Percentiles rank a stretch among this genome's conserved stretches.
phyloP scores from a whole-genome alignment of 805 yeast species.

The Isabelozyma rhagii region DNA sequence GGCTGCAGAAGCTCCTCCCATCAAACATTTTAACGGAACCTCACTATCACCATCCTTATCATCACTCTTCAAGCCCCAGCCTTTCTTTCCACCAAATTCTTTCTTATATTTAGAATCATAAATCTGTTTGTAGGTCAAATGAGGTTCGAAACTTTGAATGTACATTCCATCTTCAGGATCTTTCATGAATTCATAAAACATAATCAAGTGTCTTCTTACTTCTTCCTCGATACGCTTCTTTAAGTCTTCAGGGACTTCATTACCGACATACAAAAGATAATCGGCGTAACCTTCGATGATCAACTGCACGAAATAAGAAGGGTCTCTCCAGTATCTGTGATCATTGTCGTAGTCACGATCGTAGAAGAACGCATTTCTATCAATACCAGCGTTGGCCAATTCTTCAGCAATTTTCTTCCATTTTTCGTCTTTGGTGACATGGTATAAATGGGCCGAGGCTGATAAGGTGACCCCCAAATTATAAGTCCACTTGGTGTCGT shows the following conservation, averaged over 20 bases:
- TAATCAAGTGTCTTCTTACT: slow-evolving; percentile 51
- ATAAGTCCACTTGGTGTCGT: slow-evolving; percentile 61
- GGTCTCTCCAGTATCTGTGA: slow-evolving; percentile 62
- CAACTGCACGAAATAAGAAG: slow-evolving; percentile 60
- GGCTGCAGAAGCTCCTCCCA: slow-evolving; percentile 67
- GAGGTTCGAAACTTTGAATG: slow-evolving; percentile 57
- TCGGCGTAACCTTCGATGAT: slow-evolving; percentile 68
- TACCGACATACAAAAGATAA: slow-evolving; percentile 50
- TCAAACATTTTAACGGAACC: slow-evolving; percentile 49
- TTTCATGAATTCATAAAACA: slow-evolving; percentile 53
- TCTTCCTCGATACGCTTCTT: slow-evolving; percentile 38
- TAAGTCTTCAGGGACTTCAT: slow-evolving; percentile 34
- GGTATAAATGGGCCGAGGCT: slow-evolving; percentile 49
- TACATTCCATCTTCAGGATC: slow-evolving; percentile 61
- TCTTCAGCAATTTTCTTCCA: slow-evolving; percentile 47
- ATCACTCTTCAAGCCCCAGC: slow-evolving; percentile 46
- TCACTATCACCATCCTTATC: slow-evolving; percentile 46
- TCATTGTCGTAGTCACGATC: slow-evolving; percentile 59
- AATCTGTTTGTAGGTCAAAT: slow-evolving; percentile 47
- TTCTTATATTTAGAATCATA: slow-evolving; percentile 46
- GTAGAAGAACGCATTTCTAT: slow-evolving; percentile 53
- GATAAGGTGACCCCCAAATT: slow-evolving; percentile 66
- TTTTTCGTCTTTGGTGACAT: slow-evolving; percentile 46
- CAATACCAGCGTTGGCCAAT: slow-evolving; percentile 58
- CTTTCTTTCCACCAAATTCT: slow-evolving; percentile 55